phyloP scores from a whole-genome alignment of 768 basidiomycete species.

The Hydnomerulius pinastri region DNA sequence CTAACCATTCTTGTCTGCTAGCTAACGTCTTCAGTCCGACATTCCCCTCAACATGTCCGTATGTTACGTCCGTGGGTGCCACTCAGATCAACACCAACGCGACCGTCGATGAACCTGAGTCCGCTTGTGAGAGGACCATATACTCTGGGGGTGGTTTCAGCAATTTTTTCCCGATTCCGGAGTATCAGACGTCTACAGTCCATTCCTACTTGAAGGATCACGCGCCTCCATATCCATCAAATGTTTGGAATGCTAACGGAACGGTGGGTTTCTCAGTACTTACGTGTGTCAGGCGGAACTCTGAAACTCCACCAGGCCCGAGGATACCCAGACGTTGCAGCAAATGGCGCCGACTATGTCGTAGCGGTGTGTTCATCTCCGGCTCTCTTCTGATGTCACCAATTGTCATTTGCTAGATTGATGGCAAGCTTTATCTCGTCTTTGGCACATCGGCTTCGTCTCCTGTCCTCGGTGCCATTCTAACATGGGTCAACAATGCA shows the following conservation, averaged over 20 bases:
- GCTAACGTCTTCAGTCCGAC: slow-evolving; percentile 55
- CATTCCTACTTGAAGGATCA: slow-evolving; percentile 32
- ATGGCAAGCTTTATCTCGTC: slow-evolving; percentile 26
- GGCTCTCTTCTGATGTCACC: too few relatives aligned
- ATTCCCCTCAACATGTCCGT: slow-evolving; percentile 48
- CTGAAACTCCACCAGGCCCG: slow-evolving; percentile 32
- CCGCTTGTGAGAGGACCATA: slow-evolving; percentile 29
- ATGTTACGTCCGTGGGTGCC: slow-evolving; percentile 46
- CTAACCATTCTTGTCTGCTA: slow-evolving; percentile 19
- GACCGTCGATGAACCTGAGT: slow-evolving; percentile 22
- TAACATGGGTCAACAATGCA: slow-evolving; percentile 43
- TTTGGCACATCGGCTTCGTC: slow-evolving; percentile 38
- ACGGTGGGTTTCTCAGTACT: slow-evolving; percentile 9
- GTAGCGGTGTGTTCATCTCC: slow-evolving; percentile 25
- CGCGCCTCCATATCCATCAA: slow-evolving; percentile 23
- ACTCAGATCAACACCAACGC: slow-evolving; percentile 41
- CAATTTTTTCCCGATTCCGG: slow-evolving; percentile 42
- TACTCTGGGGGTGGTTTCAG: slow-evolving; percentile 40
- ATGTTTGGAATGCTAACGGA: slow-evolving; percentile 32
- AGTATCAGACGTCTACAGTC: slow-evolving; percentile 41
- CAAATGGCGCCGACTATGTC: slow-evolving; percentile 36
- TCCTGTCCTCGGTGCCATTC: slow-evolving; percentile 33
- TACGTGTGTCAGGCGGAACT: background rate
- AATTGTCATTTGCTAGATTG: too few relatives aligned
- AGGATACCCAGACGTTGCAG: slow-evolving; percentile 39